Evolutionary conservation across 331 rosid genomes (phyloP).

Genomic region (Malus hybrid): DNA sequence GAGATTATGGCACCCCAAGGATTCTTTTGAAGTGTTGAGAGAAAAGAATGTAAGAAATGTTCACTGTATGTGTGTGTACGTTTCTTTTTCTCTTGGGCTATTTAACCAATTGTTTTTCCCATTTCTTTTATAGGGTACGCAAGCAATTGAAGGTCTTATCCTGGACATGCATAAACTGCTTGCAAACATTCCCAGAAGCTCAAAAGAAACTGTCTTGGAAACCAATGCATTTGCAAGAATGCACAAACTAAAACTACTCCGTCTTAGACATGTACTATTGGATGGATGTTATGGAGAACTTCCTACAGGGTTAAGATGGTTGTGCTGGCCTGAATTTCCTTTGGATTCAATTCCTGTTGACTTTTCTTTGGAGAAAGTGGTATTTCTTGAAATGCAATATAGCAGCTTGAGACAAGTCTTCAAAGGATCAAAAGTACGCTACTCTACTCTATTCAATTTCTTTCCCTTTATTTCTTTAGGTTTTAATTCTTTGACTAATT

Average conservation of each 20-base stretch:
- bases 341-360: neutral
- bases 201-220: neutral
- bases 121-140: neutral
- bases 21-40: neutral
- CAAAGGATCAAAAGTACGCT: too few species aligned
- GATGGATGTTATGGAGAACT: neutral
- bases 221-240: neutral
- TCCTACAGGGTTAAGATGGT: neutral
- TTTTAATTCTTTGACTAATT: too few species aligned
- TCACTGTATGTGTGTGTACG: too few species aligned
- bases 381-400: slow-evolving; percentile 8
- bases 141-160: slow-evolving; percentile 1
- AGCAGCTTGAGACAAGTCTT: neutral
- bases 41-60: neutral
- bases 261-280: neutral
- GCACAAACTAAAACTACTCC: neutral
- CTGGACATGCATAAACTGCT: neutral
- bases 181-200: neutral
- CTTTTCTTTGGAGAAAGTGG: neutral
- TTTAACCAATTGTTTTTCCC: neutral
- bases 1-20: neutral
- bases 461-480: too few species aligned
- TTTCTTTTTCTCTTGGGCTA: too few species aligned
- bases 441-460: too few species aligned
- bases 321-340: neutral